Conservation (phyloP, 2,329 filamentous ascomycete genomes). For the Zymoseptoria brevis region DNA sequence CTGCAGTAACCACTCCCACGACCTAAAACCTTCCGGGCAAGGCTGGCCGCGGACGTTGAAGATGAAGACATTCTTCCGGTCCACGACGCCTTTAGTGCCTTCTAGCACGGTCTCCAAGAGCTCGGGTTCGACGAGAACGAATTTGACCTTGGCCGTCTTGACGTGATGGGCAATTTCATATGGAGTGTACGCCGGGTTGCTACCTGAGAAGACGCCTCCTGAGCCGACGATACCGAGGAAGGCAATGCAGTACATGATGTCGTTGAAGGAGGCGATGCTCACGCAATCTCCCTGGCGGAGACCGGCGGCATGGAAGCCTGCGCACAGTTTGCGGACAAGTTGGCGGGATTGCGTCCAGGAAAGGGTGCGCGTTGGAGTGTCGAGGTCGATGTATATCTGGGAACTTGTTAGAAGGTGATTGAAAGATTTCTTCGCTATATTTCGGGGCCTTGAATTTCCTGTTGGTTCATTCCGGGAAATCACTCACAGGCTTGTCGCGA, state of each 20-base stretch:
- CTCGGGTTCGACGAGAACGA: constrained; percentile 1
- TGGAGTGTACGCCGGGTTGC: constrained; percentile 29
- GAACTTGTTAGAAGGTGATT: not conserved
- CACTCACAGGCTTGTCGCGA: constrained; percentile 33
- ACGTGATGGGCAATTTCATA: constrained; percentile 27
- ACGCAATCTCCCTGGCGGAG: constrained; percentile 42
- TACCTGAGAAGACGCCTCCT: constrained; percentile 25
- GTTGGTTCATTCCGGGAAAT: not conserved
- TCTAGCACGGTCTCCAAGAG: not conserved
- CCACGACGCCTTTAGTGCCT: not conserved
- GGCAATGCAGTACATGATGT: constrained; percentile 30
- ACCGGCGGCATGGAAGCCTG: constrained; percentile 37
- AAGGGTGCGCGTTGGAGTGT: constrained; percentile 38
- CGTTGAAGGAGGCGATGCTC: constrained; percentile 50
- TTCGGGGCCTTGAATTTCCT: too few species aligned
- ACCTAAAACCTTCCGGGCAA: constrained; percentile 2
- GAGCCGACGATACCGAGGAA: constrained; percentile 24
- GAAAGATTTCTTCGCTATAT: not conserved
- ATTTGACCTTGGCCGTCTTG: constrained; percentile 19
- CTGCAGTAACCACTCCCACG: constrained; percentile 2
- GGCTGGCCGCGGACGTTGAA: constrained; percentile 3
- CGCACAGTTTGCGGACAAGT: constrained; percentile 32
- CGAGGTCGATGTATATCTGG: constrained; percentile 44
- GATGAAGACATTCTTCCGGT: constrained; percentile 1
- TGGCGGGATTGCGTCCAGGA: constrained; percentile 35